Conservation (phyloP, 2,329 filamentous ascomycete genomes). For the Beauveria sp. region DNA sequence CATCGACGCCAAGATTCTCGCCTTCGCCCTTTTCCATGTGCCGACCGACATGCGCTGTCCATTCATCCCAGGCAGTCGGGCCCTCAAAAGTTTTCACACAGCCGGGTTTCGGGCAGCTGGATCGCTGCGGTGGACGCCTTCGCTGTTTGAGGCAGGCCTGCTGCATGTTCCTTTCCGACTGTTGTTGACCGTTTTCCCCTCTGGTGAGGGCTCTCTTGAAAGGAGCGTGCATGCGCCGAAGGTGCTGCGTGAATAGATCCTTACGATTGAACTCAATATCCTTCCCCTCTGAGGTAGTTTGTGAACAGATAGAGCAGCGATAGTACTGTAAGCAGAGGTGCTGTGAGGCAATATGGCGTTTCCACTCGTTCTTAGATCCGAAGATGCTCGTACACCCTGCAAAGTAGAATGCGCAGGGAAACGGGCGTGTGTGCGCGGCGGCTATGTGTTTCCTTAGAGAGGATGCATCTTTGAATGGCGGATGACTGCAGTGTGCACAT, state of each 20-base stretch:
- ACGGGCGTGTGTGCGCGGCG: constrained; percentile 62
- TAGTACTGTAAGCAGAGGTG: constrained; percentile 68
- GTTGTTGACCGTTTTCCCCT: constrained; percentile 46
- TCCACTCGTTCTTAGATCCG: constrained; percentile 96
- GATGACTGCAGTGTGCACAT: constrained; percentile 53
- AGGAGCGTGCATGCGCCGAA: constrained; percentile 85
- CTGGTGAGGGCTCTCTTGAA: constrained; percentile 51
- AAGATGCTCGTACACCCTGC: constrained; percentile 82
- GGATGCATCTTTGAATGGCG: constrained; percentile 59
- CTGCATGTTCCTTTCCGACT: constrained; percentile 61
- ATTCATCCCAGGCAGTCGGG: constrained; percentile 72
- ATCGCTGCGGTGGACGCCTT: constrained; percentile 61
- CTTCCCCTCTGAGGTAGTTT: constrained; percentile 45
- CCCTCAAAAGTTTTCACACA: constrained; percentile 68
- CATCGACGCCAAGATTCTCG: constrained; percentile 47
- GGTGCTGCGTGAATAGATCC: constrained; percentile 90
- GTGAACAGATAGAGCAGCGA: constrained; percentile 53
- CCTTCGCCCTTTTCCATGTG: constrained; percentile 75
- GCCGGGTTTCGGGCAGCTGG: constrained; percentile 62
- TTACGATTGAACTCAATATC: constrained; percentile 82
- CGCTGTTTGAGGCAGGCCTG: constrained; percentile 64
- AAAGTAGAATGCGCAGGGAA: constrained; percentile 77
- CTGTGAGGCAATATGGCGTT: constrained; percentile 84
- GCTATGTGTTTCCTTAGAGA: constrained; percentile 60
- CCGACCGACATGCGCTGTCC: constrained; percentile 83